A percentile compares a stretch with the other conserved stretches of the same genome.
Evolutionary conservation across 805 yeast genomes (phyloP).

Genomic region (Lipomyces orientalis): DNA sequence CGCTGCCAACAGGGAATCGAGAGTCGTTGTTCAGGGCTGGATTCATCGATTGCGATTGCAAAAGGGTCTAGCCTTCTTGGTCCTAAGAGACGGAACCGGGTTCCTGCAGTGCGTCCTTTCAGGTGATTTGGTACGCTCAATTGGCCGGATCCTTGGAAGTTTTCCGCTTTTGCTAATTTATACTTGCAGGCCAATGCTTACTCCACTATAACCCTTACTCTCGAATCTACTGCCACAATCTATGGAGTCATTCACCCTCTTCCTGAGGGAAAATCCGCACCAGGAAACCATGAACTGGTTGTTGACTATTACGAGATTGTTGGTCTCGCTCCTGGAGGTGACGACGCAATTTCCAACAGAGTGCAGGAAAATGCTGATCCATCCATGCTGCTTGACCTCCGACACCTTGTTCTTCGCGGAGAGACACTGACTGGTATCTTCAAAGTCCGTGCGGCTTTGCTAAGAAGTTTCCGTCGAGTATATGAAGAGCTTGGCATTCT

Average conservation of each 20-base stretch:
- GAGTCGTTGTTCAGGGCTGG: slow-evolving; percentile 92
- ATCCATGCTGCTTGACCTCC: slow-evolving; percentile 86
- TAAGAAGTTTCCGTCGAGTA: slow-evolving; percentile 75
- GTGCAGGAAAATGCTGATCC: slow-evolving; percentile 88
- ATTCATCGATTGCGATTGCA: slow-evolving; percentile 91
- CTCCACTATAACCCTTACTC: slow-evolving; percentile 80
- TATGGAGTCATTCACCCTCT: slow-evolving; percentile 81
- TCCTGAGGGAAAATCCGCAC: slow-evolving; percentile 96
- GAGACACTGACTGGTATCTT: slow-evolving; percentile 90
- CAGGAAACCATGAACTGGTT: slow-evolving; percentile 93
- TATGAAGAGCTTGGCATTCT: slow-evolving; percentile 73
- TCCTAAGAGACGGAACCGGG: slow-evolving; percentile 95
- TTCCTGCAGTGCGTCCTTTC: slow-evolving; percentile 82
- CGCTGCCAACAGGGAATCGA: slow-evolving; percentile 61
- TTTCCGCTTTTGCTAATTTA: not conserved
- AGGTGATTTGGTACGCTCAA: slow-evolving; percentile 70
- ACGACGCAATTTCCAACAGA: slow-evolving; percentile 92
- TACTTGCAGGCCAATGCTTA: slow-evolving; percentile 70
- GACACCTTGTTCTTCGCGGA: slow-evolving; percentile 96
- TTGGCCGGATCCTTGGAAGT: not conserved
- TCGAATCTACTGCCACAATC: slow-evolving; percentile 82
- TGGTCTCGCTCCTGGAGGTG: slow-evolving; percentile 96
- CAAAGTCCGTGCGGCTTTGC: slow-evolving; percentile 87
- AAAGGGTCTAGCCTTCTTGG: slow-evolving; percentile 88
- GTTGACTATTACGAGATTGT: slow-evolving; percentile 89